Evolutionary conservation across 148 eudicot species (phyloP).

Genomic region (Cornus florida): DNA sequence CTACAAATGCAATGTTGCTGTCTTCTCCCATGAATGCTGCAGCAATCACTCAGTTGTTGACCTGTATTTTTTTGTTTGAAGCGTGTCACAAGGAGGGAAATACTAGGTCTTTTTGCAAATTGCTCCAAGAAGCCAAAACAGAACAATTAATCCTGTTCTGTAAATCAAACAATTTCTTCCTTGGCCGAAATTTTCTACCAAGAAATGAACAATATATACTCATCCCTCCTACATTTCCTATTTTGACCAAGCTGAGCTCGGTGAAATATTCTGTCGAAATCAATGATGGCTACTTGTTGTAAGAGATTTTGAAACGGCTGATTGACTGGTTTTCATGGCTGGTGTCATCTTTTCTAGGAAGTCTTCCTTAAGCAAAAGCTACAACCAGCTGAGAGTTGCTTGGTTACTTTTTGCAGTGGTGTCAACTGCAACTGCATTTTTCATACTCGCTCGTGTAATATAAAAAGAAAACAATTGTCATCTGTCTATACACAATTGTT

Average conservation of each 20-base stretch:
- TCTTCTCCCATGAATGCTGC: background rate
- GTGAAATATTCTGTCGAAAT: background rate
- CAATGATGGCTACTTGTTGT: background rate
- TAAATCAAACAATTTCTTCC: background rate
- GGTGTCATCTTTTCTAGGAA: background rate
- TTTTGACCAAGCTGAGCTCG: no score
- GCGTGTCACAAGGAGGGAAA: background rate
- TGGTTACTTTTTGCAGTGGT: background rate
- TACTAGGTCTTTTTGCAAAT: background rate
- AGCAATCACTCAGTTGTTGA: background rate
- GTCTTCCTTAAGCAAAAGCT: background rate
- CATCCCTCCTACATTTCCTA: no score
- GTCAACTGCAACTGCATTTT: background rate
- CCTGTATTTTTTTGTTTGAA: background rate
- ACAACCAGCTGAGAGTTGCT: background rate
- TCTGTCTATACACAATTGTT: background rate
- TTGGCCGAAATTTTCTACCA: background rate
- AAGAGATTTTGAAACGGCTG: background rate
- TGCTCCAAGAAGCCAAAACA: background rate
- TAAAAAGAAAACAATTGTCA: background rate
- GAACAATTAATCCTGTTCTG: background rate
- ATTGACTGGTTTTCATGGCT: background rate
- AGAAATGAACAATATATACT: no score
- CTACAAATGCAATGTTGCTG: background rate
- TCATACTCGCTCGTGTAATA: background rate